These are phyloP conservation scores for Nitzschia palea DNA, from an alignment of 108 stramenopile genomes.

Conservation along the genomic window DNA sequence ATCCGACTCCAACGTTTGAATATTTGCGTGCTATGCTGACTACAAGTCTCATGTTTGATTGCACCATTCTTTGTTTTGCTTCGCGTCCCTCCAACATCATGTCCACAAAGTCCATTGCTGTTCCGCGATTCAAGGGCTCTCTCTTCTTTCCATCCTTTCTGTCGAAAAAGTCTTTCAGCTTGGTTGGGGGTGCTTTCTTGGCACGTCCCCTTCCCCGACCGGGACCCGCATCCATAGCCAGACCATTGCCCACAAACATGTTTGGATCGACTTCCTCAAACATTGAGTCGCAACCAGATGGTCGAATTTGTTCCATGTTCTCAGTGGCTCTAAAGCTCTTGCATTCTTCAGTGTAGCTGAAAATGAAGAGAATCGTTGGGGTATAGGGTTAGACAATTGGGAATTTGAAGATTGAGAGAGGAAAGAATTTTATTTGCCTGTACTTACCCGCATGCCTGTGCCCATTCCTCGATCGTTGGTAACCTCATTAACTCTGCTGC, in stretches of 20 bases:
- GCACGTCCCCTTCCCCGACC: constrained; percentile 78
- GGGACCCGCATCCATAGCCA: constrained; percentile 57
- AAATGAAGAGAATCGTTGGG: neutral
- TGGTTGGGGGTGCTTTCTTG: constrained; percentile 63
- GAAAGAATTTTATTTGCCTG: too few relatives aligned
- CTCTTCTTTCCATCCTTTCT: constrained; percentile 27
- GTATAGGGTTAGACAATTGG: neutral
- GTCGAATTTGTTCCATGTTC: constrained; percentile 57
- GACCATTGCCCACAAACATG: constrained; percentile 85
- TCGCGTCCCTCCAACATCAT: constrained; percentile 72
- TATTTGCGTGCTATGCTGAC: constrained; percentile 91
- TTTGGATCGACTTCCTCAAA: constrained; percentile 68
- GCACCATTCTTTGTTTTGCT: constrained; percentile 91
- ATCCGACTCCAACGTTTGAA: constrained; percentile 76
- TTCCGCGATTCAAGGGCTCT: constrained; percentile 67
- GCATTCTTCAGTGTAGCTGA: constrained; percentile 1
- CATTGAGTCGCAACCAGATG: constrained; percentile 48
- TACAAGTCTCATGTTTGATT: constrained; percentile 92
- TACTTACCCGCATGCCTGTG: constrained; percentile 68
- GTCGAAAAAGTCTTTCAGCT: constrained; percentile 61
- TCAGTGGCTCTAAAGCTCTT: constrained; percentile 36
- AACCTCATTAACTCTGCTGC: constrained; percentile 39
- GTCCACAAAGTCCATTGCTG: constrained; percentile 66
- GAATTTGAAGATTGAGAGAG: constrained; percentile 1
- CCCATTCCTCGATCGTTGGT: constrained; percentile 83